Conservation (phyloP, 176 grass and related monocot genomes). For the Coix lacrymajobi region DNA sequence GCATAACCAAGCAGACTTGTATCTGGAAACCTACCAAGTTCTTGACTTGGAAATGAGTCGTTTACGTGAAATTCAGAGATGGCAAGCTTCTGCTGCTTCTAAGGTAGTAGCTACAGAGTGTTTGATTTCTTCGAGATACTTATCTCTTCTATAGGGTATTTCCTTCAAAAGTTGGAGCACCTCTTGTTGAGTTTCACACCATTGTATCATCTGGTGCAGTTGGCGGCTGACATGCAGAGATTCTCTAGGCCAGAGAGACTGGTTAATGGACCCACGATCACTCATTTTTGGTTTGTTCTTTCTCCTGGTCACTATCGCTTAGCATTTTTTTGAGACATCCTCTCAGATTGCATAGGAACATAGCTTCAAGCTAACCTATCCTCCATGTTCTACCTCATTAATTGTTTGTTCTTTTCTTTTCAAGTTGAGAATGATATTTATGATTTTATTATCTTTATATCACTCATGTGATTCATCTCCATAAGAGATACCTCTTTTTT, state of each 20-base stretch:
- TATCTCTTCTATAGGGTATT: conserved; percentile 10
- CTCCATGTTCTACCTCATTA: background rate
- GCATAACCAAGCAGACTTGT: conserved; percentile 92
- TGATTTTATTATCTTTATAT: conserved; percentile 31
- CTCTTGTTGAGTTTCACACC: conserved; percentile 27
- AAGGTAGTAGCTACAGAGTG: conserved; percentile 52
- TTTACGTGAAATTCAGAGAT: conserved; percentile 98
- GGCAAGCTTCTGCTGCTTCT: conserved; percentile 97
- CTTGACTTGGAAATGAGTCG: conserved; percentile 98
- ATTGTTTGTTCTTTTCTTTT: background rate
- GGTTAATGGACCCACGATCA: conserved; percentile 92
- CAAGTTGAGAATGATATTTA: background rate
- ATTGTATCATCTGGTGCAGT: conserved; percentile 50
- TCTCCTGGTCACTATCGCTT: conserved; percentile 18
- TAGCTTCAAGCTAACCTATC: conserved; percentile 8
- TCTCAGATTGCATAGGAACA: background rate
- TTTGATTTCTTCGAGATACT: conserved; percentile 13
- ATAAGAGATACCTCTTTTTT: background rate
- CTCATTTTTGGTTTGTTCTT: conserved; percentile 91
- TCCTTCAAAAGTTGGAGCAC: conserved; percentile 15
- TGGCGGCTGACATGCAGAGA: conserved; percentile 96
- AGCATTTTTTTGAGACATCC: background rate
- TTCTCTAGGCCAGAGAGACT: conserved; percentile 96
- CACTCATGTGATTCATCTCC: conserved; percentile 9
- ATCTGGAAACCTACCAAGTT: conserved; percentile 97